Evolutionary conservation across 2,329 filamentous ascomycete genomes (phyloP).

Genomic region (Raffaelea ambrosiae): DNA sequence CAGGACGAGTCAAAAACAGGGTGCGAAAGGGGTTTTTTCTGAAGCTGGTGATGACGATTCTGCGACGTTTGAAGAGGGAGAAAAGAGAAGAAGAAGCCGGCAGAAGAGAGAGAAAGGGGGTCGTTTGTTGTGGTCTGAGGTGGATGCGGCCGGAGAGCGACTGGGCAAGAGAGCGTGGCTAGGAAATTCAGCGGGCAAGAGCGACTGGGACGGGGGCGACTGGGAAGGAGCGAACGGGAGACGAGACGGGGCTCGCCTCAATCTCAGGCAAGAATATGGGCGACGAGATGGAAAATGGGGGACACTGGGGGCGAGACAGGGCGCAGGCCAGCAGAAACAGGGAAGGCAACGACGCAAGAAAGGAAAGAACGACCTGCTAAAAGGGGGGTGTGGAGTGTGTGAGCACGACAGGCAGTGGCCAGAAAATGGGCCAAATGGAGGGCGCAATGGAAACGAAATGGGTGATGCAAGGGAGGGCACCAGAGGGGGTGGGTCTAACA

Average conservation of each 20-base stretch:
- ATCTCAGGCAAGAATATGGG: not conserved
- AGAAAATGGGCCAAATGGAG: slow-evolving; percentile 16
- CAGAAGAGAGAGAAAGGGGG: slow-evolving; percentile 5
- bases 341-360: not conserved
- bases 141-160: slow-evolving; percentile 9
- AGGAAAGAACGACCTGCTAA: not conserved
- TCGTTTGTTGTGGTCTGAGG: slow-evolving; percentile 10
- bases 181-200: too few species aligned
- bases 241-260: not conserved
- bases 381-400: slow-evolving; percentile 1
- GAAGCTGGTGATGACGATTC: slow-evolving; percentile 5
- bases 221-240: not conserved
- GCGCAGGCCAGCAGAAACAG: not conserved
- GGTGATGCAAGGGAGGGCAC: slow-evolving; percentile 16
- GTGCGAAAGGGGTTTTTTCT: slow-evolving; percentile 2
- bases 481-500: slow-evolving; percentile 12
- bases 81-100: slow-evolving; percentile 2
- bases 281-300: not conserved
- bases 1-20: slow-evolving; percentile 12
- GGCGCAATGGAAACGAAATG: slow-evolving; percentile 15
- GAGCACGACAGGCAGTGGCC: not conserved
- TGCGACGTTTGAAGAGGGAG: slow-evolving; percentile 9
- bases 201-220: slow-evolving; percentile 2
- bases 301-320: not conserved
- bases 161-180: too few species aligned